phyloP scores from a whole-genome alignment of 208 protist species.

The Tritrichomonas foetus region DNA sequence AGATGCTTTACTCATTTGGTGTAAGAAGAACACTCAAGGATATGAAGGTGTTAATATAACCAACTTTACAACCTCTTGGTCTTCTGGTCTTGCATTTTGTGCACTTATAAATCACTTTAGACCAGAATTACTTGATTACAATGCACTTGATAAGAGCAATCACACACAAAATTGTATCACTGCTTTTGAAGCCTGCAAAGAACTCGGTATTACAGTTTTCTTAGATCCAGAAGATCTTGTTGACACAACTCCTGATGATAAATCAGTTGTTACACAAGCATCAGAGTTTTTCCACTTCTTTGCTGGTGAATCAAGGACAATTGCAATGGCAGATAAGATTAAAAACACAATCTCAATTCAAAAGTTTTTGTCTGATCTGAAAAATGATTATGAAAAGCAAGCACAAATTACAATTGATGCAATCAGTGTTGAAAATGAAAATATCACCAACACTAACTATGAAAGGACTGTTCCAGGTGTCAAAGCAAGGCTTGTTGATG shows the following conservation, averaged over 20 bases:
- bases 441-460: background rate
- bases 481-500: background rate
- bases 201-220: slow-evolving; percentile 1
- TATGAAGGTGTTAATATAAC: slow-evolving; percentile 16
- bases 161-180: background rate
- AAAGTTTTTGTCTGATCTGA: background rate
- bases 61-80: slow-evolving; percentile 41
- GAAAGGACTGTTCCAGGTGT: slow-evolving; percentile 14
- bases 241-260: background rate
- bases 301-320: background rate
- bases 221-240: slow-evolving; percentile 42
- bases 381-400: background rate
- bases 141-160: slow-evolving; percentile 11
- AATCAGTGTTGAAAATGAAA: background rate
- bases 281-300: slow-evolving; percentile 45
- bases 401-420: background rate
- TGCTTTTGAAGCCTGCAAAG: slow-evolving; percentile 19
- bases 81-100: slow-evolving; percentile 35
- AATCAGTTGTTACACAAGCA: slow-evolving; percentile 42
- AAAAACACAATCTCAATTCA: background rate
- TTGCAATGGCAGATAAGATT: background rate
- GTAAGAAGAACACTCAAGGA: slow-evolving; percentile 21
- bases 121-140: slow-evolving; percentile 22
- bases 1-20: slow-evolving; percentile 41
- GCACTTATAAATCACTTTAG: slow-evolving; percentile 34